Conservation (phyloP, 1,284 basidiomycete species). For the Leucoagaricus sp. region DNA sequence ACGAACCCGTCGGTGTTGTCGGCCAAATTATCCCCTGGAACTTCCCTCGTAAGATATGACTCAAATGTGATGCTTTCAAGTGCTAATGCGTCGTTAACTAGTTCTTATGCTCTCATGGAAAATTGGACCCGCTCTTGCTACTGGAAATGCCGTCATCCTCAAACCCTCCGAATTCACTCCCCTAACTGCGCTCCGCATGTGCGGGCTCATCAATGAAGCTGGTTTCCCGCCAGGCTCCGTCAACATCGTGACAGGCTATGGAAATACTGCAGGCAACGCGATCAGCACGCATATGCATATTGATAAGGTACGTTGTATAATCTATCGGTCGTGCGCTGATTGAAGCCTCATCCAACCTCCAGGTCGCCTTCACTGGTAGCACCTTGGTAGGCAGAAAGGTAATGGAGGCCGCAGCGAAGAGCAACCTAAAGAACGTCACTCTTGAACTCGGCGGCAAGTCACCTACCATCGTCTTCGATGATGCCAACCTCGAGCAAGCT, state of each 20-base stretch:
- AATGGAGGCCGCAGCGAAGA: conserved; percentile 81
- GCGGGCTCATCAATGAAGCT: conserved; percentile 54
- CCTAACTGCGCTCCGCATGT: conserved; percentile 70
- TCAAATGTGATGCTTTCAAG: background rate
- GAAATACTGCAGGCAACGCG: conserved; percentile 60
- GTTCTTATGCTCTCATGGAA: conserved; percentile 83
- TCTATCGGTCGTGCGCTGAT: no score
- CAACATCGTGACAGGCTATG: conserved; percentile 82
- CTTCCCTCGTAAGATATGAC: conserved; percentile 55
- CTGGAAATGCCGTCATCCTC: conserved; percentile 81
- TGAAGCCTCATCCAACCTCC: background rate
- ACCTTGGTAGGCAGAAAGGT: conserved; percentile 86
- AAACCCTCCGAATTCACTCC: conserved; percentile 94
- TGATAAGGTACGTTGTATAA: conserved; percentile 43
- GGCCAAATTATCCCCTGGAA: conserved; percentile 87
- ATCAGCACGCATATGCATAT: conserved; percentile 64
- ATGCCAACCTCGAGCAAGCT: conserved; percentile 77
- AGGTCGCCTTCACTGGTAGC: conserved; percentile 72
- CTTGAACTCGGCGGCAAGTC: conserved; percentile 95
- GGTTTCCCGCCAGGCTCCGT: conserved; percentile 70
- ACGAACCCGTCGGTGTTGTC: conserved; percentile 93
- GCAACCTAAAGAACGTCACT: conserved; percentile 87
- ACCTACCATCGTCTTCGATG: conserved; percentile 76
- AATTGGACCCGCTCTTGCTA: conserved; percentile 82
- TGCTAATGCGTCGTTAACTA: conserved; percentile 22